phyloP scores from a whole-genome alignment of 257 asterid species.

The Solanum neorickii region DNA sequence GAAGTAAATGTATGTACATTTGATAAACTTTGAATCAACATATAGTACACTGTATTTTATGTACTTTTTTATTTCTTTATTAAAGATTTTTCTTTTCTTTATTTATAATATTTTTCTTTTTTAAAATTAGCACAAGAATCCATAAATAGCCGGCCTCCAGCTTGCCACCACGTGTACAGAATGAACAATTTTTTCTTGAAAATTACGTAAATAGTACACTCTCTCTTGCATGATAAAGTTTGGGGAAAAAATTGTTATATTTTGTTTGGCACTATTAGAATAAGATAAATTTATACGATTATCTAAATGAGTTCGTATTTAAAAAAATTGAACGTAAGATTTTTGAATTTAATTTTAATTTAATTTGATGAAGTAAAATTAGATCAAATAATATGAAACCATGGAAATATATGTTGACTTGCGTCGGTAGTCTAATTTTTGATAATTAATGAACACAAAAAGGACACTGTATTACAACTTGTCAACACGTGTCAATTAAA shows the following conservation, averaged over 20 bases:
- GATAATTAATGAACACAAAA: background rate
- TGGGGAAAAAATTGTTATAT: too few relatives aligned
- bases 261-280: too few relatives aligned
- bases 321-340: too few relatives aligned
- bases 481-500: background rate
- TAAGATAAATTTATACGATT: too few relatives aligned
- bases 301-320: too few relatives aligned
- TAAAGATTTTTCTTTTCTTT: background rate
- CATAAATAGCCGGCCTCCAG: background rate
- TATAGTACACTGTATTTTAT: background rate
- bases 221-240: background rate
- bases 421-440: background rate
- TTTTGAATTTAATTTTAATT: too few relatives aligned
- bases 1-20: background rate
- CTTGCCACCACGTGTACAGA: background rate
- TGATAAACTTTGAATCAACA: background rate
- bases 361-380: too few relatives aligned
- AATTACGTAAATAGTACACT: background rate
- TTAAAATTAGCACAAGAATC: background rate
- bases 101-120: background rate
- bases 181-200: background rate
- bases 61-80: background rate
- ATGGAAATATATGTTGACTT: too few relatives aligned
- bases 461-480: background rate
- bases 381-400: too few relatives aligned